Conservation (phyloP, 805 yeast species). For the Limtongia smithiae region DNA sequence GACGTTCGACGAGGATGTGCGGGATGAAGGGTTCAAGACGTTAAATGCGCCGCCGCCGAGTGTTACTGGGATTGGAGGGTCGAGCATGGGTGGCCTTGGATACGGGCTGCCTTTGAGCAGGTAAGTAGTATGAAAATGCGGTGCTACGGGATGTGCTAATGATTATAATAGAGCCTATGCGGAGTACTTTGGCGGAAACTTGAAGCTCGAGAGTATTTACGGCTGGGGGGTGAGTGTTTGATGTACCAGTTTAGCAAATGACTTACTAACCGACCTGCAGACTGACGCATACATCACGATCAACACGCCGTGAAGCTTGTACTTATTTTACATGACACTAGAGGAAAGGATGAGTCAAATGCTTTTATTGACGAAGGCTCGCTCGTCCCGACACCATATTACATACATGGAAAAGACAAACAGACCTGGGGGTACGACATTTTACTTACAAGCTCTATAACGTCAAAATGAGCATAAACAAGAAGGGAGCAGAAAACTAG, state of each 20-base stretch:
- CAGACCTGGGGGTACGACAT: too few species aligned
- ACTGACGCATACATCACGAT: conserved; percentile 30
- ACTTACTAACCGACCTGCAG: conserved; percentile 1
- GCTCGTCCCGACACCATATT: too few species aligned
- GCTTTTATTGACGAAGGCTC: too few species aligned
- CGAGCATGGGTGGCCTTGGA: conserved; percentile 88
- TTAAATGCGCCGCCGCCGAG: conserved; percentile 58
- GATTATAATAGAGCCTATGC: conserved; percentile 53
- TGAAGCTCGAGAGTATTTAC: conserved; percentile 64
- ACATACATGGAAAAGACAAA: too few species aligned
- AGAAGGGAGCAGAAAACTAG: too few species aligned
- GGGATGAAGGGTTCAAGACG: conserved; percentile 49
- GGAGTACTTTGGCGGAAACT: conserved; percentile 66
- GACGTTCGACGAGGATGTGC: conserved; percentile 61
- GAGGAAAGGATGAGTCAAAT: too few species aligned
- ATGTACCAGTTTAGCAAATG: too few species aligned
- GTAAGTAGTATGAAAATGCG: background rate
- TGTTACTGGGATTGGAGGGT: conserved; percentile 54
- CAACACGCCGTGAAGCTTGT: conserved; percentile 7
- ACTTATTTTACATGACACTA: too few species aligned
- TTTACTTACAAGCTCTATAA: too few species aligned
- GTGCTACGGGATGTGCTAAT: background rate
- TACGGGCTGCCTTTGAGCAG: conserved; percentile 82
- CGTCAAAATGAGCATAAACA: too few species aligned
- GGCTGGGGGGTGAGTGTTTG: conserved; percentile 54